These are phyloP conservation scores for Phialophora macrospora DNA, from an alignment of 2,329 filamentous ascomycete species.

Conservation along the genomic window DNA sequence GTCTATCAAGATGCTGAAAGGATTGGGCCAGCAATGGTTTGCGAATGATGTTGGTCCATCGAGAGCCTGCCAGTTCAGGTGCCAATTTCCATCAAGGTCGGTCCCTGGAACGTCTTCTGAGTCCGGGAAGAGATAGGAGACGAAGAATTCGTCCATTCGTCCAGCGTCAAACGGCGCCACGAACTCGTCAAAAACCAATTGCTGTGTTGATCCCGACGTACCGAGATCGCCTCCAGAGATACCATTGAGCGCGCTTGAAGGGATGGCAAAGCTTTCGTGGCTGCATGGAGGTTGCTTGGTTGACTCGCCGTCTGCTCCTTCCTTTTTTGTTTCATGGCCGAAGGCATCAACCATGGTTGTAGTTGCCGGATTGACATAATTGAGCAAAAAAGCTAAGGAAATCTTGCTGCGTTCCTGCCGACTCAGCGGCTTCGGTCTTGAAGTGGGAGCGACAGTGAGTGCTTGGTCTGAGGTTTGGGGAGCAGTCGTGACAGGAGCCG, in stretches of 20 bases:
- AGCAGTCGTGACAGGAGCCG: neutral
- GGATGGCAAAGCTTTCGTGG: neutral
- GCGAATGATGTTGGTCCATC: neutral
- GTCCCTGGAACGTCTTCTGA: slow-evolving; percentile 11
- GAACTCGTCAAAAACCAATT: slow-evolving; percentile 11
- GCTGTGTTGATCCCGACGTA: neutral
- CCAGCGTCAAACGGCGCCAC: slow-evolving; percentile 7
- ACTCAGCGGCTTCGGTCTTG: neutral
- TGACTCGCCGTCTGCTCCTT: slow-evolving; percentile 4
- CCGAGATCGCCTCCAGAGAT: slow-evolving; percentile 8
- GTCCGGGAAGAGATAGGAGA: slow-evolving; percentile 15
- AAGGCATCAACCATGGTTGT: slow-evolving; percentile 14
- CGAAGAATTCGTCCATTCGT: slow-evolving; percentile 13
- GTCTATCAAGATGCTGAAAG: slow-evolving; percentile 13
- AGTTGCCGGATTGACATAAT: slow-evolving; percentile 16
- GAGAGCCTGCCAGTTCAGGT: neutral
- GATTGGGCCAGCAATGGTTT: neutral
- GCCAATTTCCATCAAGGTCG: neutral
- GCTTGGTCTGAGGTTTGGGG: neutral
- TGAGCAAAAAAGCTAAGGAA: slow-evolving; percentile 18
- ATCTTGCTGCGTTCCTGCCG: slow-evolving; percentile 14
- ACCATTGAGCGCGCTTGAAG: neutral
- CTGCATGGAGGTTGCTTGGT: neutral
- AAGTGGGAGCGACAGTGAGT: neutral
- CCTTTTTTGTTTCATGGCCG: slow-evolving; percentile 1